These are phyloP conservation scores for Hypomontagnella submonticulosa DNA, from an alignment of 495 filamentous ascomycete genomes.

Conservation along the genomic window DNA sequence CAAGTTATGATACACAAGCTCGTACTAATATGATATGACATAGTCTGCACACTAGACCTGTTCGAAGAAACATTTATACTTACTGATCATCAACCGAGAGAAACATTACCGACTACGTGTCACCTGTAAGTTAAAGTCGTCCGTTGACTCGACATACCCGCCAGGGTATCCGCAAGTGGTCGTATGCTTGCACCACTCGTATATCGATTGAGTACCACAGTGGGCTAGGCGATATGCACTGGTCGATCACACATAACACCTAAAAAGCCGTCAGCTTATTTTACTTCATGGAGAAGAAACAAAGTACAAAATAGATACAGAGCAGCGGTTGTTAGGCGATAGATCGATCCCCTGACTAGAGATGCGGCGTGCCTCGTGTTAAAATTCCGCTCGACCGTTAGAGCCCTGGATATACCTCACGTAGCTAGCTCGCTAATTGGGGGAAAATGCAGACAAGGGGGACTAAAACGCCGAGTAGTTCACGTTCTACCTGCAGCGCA, in stretches of 20 bases:
- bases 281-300: neutral
- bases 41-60: neutral
- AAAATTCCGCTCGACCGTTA: slow-evolving; percentile 41
- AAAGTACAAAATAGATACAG: slow-evolving; percentile 9
- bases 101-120: slow-evolving; percentile 4
- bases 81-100: neutral
- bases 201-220: slow-evolving; percentile 7
- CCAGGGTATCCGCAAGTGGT: slow-evolving; percentile 24
- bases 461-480: slow-evolving; percentile 26
- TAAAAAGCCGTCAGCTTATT: slow-evolving; percentile 18
- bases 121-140: slow-evolving; percentile 3
- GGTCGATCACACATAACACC: slow-evolving; percentile 10
- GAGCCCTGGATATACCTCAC: slow-evolving; percentile 38
- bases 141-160: neutral
- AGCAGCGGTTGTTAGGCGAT: slow-evolving; percentile 7
- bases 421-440: slow-evolving; percentile 25
- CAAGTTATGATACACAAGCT: neutral
- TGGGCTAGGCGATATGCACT: slow-evolving; percentile 7
- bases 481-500: slow-evolving; percentile 33
- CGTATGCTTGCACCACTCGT: slow-evolving; percentile 4
- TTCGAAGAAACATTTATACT: slow-evolving; percentile 2
- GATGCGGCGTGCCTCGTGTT: slow-evolving; percentile 43
- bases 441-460: slow-evolving; percentile 21
- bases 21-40: slow-evolving; percentile 3
- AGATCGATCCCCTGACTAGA: slow-evolving; percentile 14